These are phyloP conservation scores for Verticillium nubilum DNA, from an alignment of 2,329 filamentous ascomycete species.

Conservation along the genomic window DNA sequence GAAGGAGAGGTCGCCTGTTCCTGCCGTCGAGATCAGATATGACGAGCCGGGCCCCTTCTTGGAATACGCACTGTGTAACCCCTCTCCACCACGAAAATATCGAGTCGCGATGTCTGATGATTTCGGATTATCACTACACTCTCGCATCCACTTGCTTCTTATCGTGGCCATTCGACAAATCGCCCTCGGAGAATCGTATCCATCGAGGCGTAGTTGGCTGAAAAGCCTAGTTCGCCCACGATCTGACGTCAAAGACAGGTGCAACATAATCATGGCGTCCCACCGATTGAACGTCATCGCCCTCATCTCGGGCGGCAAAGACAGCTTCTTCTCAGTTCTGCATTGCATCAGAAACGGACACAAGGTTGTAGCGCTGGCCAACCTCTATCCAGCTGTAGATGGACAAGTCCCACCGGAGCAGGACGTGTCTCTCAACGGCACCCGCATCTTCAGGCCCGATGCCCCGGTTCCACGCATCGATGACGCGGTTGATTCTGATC, in stretches of 20 bases:
- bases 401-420: neutral
- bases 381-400: conserved; percentile 60
- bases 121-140: too few relatives aligned
- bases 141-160: too few relatives aligned
- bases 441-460: neutral
- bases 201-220: too few relatives aligned
- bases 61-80: too few relatives aligned
- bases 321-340: conserved; percentile 88
- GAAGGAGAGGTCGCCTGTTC: too few relatives aligned
- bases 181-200: too few relatives aligned
- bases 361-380: conserved; percentile 79
- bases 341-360: conserved; percentile 88
- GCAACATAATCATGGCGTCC: conserved; percentile 29
- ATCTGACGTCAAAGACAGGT: neutral
- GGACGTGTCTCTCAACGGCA: neutral
- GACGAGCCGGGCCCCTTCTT: too few relatives aligned
- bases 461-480: neutral
- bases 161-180: too few relatives aligned
- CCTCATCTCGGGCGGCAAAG: conserved; percentile 92
- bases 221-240: too few relatives aligned
- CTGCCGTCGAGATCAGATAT: too few relatives aligned
- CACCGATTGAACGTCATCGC: conserved; percentile 72
- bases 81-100: too few relatives aligned
- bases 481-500: neutral
- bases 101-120: too few relatives aligned